Base-by-base conservation (phyloP, 768 basidiomycete species). In the Coprinellus micaceus region DNA sequence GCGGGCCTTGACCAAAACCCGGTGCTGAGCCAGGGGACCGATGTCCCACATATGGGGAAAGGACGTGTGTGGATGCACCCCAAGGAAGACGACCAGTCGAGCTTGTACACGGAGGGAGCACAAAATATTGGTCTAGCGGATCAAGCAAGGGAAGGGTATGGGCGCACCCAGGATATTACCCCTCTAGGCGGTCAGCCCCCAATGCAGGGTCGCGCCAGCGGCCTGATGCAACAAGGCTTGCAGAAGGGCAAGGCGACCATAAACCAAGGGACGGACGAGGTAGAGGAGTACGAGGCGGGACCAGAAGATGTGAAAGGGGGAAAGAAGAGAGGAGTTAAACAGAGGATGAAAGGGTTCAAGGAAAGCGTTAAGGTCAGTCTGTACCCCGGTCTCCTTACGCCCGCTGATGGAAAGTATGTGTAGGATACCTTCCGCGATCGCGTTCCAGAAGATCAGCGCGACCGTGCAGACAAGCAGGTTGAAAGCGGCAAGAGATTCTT, bases 391-490 rank as follows among this genome's bases (percentile, higher is more conserved):
- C 33, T 33, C 13, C 33, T 33, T 33, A 33, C 33, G 33, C 13
- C 6, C 33, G 33, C 33, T 33, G 33, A 33, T 33, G 33, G 6
- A 6, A 6, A 13, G 7, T 33, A 6, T 13, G 7, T 13, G 33
- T 33, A 33, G 33, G 33, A 33, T 33, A 33, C 33, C 33, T 59
- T 65, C 29, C 58, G 73, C 41, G 84, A 87, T 26, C 81, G 75
- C 41, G 75, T 92, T 39, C 85, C 90, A 0, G 80, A 87, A 51
- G 78, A 88, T 60, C 86, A 89, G 59, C 85, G 84, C 58, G 82
- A 85, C 10, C 71, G 65, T 11, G 80, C 75, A 0, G 68, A 76
- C 30, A 81, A 86, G 9, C 75, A 85, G 12, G 50, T 77, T 43
- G 80, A 89, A 45, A 78, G 80, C 15, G 79, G 83, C 24, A 83